A percentile compares a stretch with the other conserved stretches of the same genome.
These are phyloP conservation scores for Phytophthora sp. DNA, from an alignment of 352 stramenopile genomes.

Conservation along the genomic window DNA sequence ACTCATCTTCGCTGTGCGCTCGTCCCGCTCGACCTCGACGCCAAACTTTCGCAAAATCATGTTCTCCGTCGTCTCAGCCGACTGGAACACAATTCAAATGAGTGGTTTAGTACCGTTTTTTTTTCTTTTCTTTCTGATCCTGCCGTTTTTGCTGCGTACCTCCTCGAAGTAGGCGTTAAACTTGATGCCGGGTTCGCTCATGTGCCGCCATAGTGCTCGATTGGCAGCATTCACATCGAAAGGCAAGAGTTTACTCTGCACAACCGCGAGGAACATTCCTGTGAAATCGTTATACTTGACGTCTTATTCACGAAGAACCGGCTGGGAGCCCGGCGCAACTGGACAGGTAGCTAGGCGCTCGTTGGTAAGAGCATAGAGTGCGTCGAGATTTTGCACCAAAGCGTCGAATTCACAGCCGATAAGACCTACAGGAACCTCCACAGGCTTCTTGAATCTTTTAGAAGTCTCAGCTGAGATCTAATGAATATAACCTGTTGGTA, in stretches of 20 bases:
- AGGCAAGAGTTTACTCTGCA: slow-evolving; percentile 34
- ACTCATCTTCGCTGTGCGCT: slow-evolving; percentile 17
- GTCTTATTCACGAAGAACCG: slow-evolving; percentile 17
- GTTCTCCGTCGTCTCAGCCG: slow-evolving; percentile 22
- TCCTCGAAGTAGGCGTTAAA: slow-evolving; percentile 39
- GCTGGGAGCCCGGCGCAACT: slow-evolving; percentile 5
- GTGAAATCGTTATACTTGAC: slow-evolving; percentile 41
- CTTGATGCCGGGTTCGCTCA: slow-evolving; percentile 30
- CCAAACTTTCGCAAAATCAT: slow-evolving; percentile 39
- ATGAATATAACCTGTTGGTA: not conserved
- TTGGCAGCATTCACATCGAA: slow-evolving; percentile 28
- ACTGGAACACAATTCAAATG: slow-evolving; percentile 9
- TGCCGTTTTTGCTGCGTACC: not conserved
- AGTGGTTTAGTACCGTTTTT: not conserved
- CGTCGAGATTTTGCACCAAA: slow-evolving; percentile 16
- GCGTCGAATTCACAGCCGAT: slow-evolving; percentile 6
- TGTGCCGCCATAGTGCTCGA: slow-evolving; percentile 32
- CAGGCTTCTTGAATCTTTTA: slow-evolving; percentile 12
- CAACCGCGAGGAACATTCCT: slow-evolving; percentile 39
- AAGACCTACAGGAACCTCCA: not conserved
- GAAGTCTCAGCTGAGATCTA: slow-evolving; percentile 16
- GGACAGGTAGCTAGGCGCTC: slow-evolving; percentile 12
- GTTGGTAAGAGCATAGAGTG: slow-evolving; percentile 20
- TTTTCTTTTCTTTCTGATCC: not conserved
- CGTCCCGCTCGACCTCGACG: slow-evolving; percentile 27